Percentiles rank a stretch among this genome's conserved stretches.
Evolutionary conservation across 306 rosid genomes (phyloP).

Genomic region (Vigna nakashimae): DNA sequence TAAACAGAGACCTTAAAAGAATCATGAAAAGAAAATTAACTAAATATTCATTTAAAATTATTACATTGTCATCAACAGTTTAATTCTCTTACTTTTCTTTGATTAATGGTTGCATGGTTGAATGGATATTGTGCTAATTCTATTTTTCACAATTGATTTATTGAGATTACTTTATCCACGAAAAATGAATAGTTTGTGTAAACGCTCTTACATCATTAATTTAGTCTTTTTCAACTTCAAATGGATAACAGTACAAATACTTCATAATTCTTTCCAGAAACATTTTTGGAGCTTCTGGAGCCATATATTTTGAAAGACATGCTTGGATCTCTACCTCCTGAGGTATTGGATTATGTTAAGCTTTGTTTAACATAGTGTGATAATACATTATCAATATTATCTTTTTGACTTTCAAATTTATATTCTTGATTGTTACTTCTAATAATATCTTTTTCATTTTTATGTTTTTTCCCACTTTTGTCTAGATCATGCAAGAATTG

Average conservation of each 20-base stretch:
- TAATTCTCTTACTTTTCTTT: neutral
- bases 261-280: conserved; percentile 54
- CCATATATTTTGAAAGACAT: conserved; percentile 93
- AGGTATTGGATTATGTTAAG: conserved; percentile 63
- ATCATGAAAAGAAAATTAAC: conserved; percentile 26
- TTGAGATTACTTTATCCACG: conserved; percentile 23
- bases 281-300: conserved; percentile 98
- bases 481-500: conserved; percentile 96
- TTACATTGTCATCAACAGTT: conserved; percentile 18
- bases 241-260: conserved; percentile 30
- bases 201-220: conserved; percentile 23
- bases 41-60: conserved; percentile 22
- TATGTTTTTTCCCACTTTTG: conserved; percentile 29
- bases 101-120: conserved; percentile 37
- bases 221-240: conserved; percentile 18
- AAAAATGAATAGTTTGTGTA: conserved; percentile 34
- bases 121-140: conserved; percentile 35
- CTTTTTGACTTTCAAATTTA: conserved; percentile 24
- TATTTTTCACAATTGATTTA: conserved; percentile 26
- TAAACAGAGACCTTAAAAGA: neutral
- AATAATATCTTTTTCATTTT: neutral
- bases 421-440: conserved; percentile 8
- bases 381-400: conserved; percentile 27
- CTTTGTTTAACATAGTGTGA: conserved; percentile 39
- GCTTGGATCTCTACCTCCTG: conserved; percentile 99